Evolutionary conservation across 2,329 filamentous ascomycete species (phyloP), one percentile per base, ranked within the genome.

Genomic region (Grosmannia clavigera): DNA sequence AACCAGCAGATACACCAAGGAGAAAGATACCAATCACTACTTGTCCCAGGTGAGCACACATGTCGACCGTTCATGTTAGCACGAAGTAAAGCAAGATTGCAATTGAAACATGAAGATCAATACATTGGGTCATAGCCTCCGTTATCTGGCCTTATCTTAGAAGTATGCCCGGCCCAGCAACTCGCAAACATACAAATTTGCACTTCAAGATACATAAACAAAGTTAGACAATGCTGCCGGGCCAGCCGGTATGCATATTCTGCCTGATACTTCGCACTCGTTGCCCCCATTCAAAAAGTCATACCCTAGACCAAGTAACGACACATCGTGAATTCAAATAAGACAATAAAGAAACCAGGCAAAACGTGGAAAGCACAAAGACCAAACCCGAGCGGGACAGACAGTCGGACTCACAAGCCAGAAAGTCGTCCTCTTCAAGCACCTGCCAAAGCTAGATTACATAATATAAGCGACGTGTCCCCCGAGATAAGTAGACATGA

Each of bases 221-320:
- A 38, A 40, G 14, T 5, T 12, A 11, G 29, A 33, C 19, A 51
- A 29, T 58, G 52, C n/a, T 27, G 35, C 46, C 58, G 56, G 58
- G 57, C 61, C 58, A 63, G 60, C 60, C 60, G 60, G 58, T 55
- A 40, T 56, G 48, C 50, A 54, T 50, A 50, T 46, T 22, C 31
- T 31, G n/a, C 53, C 52, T 52, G 31, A 38, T 29, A 9, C 33
- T 35, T 29, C 50, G 33, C 43, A 33, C 29, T 25, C 16, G 12
- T 35, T 35, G 14, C 27, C 46, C 5, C 35, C 31, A 12, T 52
- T 29, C 16, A 25, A 12, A 16, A 46, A 38, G 14, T 54, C 50
- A 35, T 55, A 50, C 14, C 55, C 43, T 46, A 50, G 35, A 16
- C 16, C 19, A 22, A 46, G 19, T 19, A 1, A 46, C 29, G 46